phyloP scores from a whole-genome alignment of 176 grass and related monocot genomes.

The bread wheat (Triticum aestivum) region IWGSC_CS_RefSeq_v2.1 NC_057800.1:663775757-663776256 shows the following conservation, averaged over 20 bases:
- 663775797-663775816: constrained; percentile 94
- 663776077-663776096: constrained; percentile 67
- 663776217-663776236: not conserved
- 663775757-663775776: constrained; percentile 33
- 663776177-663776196: not conserved
- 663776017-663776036: constrained; percentile 99
- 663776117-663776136: not conserved
- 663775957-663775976: constrained; percentile 84
- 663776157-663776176: not conserved
- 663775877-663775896: constrained; percentile 25
- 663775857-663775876: constrained; percentile 50
- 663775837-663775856: constrained; percentile 88
- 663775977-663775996: constrained; percentile 95
- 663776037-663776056: constrained; percentile 82
- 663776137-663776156: not conserved
- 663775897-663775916: not conserved
- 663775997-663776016: constrained; percentile 97
- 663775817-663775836: constrained; percentile 97
- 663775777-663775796: constrained; percentile 92
- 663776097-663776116: not conserved
- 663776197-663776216: constrained; percentile 3
- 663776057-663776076: constrained; percentile 91
- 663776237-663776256: not conserved
- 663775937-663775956: constrained; percentile 86
- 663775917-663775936: constrained; percentile 77